A percentile compares a stretch with the other conserved stretches of the same genome.
These are phyloP conservation scores for Verruconis gallopava DNA, from an alignment of 2,329 filamentous ascomycete species.

Conservation along the genomic window DNA sequence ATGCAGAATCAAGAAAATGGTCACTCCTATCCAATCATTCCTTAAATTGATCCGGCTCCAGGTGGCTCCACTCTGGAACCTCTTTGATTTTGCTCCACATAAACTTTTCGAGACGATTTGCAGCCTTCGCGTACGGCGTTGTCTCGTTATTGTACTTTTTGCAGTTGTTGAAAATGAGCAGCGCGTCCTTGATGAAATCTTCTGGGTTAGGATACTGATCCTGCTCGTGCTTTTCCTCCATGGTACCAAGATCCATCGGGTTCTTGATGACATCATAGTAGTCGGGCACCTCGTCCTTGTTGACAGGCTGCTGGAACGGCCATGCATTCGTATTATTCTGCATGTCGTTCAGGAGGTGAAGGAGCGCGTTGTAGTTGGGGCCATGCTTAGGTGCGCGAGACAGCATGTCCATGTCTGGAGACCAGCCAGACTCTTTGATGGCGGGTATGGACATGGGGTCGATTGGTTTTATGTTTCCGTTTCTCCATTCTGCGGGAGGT, in stretches of 20 bases:
- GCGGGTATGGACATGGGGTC: constrained; percentile 78
- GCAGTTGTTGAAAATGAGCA: constrained; percentile 88
- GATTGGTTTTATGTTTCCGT: constrained; percentile 53
- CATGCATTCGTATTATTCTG: constrained; percentile 88
- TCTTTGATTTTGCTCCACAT: constrained; percentile 91
- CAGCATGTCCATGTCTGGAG: constrained; percentile 92
- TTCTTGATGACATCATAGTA: constrained; percentile 98
- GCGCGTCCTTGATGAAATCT: constrained; percentile 81
- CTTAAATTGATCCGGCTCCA: constrained; percentile 20
- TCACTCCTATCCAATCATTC: no score
- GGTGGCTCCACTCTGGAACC: constrained; percentile 67
- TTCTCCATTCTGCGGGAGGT: constrained; percentile 77
- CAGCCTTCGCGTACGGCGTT: constrained; percentile 88
- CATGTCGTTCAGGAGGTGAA: constrained; percentile 85
- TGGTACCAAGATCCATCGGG: constrained; percentile 91
- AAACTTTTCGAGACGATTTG: constrained; percentile 82
- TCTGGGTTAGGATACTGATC: constrained; percentile 86
- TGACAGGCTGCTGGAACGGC: constrained; percentile 91
- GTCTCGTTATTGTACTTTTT: constrained; percentile 92
- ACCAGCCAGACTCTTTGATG: constrained; percentile 87
- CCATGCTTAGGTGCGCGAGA: constrained; percentile 90
- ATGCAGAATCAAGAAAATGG: no score
- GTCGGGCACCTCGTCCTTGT: constrained; percentile 91
- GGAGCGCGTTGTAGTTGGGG: constrained; percentile 87
- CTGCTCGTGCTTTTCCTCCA: constrained; percentile 90